These are phyloP conservation scores for Lactifluus piperatus DNA, from an alignment of 768 basidiomycete species.

Conservation along the genomic window DNA sequence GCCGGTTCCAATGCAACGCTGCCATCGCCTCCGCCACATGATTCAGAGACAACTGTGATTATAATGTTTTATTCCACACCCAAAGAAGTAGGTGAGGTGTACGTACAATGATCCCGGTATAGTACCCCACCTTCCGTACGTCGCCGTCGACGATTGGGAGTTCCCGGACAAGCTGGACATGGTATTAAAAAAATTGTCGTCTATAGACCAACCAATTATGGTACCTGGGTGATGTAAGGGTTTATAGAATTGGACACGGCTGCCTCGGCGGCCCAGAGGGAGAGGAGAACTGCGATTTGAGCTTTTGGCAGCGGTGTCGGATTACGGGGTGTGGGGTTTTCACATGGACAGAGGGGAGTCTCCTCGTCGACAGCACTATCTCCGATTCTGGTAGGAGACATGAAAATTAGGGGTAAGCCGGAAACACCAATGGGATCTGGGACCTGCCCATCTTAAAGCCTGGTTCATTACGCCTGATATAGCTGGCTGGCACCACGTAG, in stretches of 20 bases:
- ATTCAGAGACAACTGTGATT: conserved; percentile 36
- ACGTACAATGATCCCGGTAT: conserved; percentile 41
- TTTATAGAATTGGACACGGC: conserved; percentile 39
- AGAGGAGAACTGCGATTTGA: conserved; percentile 37
- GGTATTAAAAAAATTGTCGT: too few relatives aligned
- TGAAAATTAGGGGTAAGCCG: neutral
- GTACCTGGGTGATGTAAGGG: conserved; percentile 43
- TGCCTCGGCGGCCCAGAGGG: conserved; percentile 40
- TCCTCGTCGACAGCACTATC: too few relatives aligned
- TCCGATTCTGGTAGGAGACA: neutral
- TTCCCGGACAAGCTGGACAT: conserved; percentile 34
- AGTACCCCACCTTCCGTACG: conserved; percentile 38
- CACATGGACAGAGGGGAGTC: neutral
- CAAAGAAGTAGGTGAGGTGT: conserved; percentile 31
- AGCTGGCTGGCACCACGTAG: too few relatives aligned
- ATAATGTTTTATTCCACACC: conserved; percentile 18
- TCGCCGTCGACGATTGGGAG: conserved; percentile 38
- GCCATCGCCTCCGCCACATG: conserved; percentile 37
- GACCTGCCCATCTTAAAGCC: too few relatives aligned
- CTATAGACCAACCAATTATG: neutral
- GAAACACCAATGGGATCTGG: too few relatives aligned
- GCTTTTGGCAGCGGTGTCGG: conserved; percentile 37
- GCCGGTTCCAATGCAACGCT: conserved; percentile 38
- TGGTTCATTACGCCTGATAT: too few relatives aligned
- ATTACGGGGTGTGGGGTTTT: neutral